phyloP scores from a whole-genome alignment of 257 asterid genomes.

The Nicotiana tabacum region DNA sequence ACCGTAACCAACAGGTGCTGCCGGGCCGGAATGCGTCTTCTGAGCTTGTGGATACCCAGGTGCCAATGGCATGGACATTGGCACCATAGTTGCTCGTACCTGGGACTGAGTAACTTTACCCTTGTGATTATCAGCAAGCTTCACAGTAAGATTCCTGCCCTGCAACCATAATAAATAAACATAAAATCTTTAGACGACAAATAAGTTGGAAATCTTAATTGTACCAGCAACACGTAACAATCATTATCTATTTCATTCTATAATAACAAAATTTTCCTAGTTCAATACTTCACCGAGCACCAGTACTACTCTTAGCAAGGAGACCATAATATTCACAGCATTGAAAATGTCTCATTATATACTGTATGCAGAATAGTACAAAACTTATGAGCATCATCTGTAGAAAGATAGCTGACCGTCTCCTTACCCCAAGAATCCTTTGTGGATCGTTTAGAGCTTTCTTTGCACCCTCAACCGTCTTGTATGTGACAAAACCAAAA shows the following conservation, averaged over 20 bases:
- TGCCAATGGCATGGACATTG: constrained; percentile 37
- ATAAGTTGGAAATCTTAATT: not conserved
- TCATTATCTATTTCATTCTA: not conserved
- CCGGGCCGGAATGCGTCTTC: constrained; percentile 24
- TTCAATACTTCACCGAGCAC: not conserved
- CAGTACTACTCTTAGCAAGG: not conserved
- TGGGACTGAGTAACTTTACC: constrained; percentile 47
- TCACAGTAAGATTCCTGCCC: constrained; percentile 78
- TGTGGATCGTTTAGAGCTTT: constrained; percentile 76
- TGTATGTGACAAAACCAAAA: constrained; percentile 76
- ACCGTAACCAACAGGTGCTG: constrained; percentile 39
- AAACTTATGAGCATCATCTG: not conserved
- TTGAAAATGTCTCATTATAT: not conserved
- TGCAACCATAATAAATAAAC: constrained; percentile 21
- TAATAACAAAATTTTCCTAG: not conserved
- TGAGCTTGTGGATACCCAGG: constrained; percentile 43
- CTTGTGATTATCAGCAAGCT: constrained; percentile 83
- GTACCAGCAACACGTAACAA: not conserved
- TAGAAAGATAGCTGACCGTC: not conserved
- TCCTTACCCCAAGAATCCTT: constrained; percentile 73
- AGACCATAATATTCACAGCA: not conserved
- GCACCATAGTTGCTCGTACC: constrained; percentile 39
- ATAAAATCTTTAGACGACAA: not conserved
- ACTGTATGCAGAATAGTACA: not conserved
- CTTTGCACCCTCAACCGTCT: constrained; percentile 70